Percentiles rank a stretch among this genome's conserved stretches.
Evolutionary conservation across 768 basidiomycete species (phyloP).

Genomic region (Lentinula raphanica): DNA sequence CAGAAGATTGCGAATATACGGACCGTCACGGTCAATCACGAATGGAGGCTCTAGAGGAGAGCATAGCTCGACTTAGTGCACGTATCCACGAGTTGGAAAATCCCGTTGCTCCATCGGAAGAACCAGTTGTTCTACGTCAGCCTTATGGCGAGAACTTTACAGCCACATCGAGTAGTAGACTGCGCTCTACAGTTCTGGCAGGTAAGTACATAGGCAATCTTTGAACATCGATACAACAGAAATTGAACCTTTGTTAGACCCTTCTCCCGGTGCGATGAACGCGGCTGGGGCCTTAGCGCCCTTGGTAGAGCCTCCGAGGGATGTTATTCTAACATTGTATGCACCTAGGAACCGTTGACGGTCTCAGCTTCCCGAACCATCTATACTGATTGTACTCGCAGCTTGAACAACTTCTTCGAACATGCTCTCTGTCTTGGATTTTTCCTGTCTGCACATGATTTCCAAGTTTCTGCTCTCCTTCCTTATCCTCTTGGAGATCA

Average conservation of each 20-base stretch:
- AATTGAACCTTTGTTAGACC: background rate
- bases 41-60: constrained; percentile 47
- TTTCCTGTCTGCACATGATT: constrained; percentile 47
- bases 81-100: constrained; percentile 44
- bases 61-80: constrained; percentile 39
- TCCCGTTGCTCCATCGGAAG: constrained; percentile 20
- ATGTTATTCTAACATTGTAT: constrained; percentile 28
- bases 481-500: constrained; percentile 26
- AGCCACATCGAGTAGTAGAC: background rate
- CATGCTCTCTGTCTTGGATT: constrained; percentile 49
- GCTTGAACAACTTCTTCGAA: constrained; percentile 38
- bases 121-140: constrained; percentile 26
- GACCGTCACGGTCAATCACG: constrained; percentile 40
- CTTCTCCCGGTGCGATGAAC: background rate
- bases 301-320: constrained; percentile 24
- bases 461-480: constrained; percentile 33
- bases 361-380: background rate
- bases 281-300: background rate
- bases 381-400: constrained; percentile 8
- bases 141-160: constrained; percentile 29
- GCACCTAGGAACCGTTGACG: constrained; percentile 4
- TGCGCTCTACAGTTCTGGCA: background rate
- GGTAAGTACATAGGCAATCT: background rate
- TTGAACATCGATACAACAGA: background rate
- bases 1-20: constrained; percentile 57